phyloP scores from a whole-genome alignment of 2,329 filamentous ascomycete species.

The Pseudogymnoascus sp. region DNA sequence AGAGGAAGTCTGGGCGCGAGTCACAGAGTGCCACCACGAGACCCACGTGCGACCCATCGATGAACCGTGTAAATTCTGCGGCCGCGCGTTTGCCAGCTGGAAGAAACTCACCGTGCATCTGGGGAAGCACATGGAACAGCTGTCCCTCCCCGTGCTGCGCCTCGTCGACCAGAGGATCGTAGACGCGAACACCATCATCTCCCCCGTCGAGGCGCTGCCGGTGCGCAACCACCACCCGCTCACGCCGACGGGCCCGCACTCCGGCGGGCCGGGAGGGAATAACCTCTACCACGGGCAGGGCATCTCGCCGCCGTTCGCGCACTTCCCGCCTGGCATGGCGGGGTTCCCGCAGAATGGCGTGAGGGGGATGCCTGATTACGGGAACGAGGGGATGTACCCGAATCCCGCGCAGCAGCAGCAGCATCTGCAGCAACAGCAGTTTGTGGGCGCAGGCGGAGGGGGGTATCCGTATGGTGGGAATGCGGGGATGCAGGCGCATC shows the following conservation, averaged over 20 bases:
- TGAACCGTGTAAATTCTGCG: constrained; percentile 83
- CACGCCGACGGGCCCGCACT: neutral
- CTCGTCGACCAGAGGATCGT: constrained; percentile 48
- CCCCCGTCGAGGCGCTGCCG: constrained; percentile 51
- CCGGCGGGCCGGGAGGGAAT: neutral
- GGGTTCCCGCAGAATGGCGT: neutral
- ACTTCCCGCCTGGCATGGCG: neutral
- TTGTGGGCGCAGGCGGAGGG: neutral
- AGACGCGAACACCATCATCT: constrained; percentile 57
- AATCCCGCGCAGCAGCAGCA: neutral
- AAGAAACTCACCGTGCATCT: constrained; percentile 92
- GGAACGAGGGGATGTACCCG: neutral
- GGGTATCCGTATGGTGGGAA: neutral
- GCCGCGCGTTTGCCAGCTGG: constrained; percentile 72
- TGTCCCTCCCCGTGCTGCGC: constrained; percentile 71
- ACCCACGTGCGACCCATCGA: constrained; percentile 59
- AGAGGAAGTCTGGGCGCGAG: constrained; percentile 67
- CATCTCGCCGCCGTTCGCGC: neutral
- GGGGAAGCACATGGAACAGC: constrained; percentile 89
- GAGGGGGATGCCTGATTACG: neutral
- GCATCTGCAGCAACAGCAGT: neutral
- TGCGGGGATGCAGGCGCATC: neutral
- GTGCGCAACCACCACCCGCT: constrained; percentile 32
- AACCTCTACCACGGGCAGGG: neutral
- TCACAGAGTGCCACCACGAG: constrained; percentile 69